A percentile compares a stretch with the other conserved stretches of the same genome.
Conservation (phyloP, 441 rosid species). For the Dalechampia spathulata region DNA sequence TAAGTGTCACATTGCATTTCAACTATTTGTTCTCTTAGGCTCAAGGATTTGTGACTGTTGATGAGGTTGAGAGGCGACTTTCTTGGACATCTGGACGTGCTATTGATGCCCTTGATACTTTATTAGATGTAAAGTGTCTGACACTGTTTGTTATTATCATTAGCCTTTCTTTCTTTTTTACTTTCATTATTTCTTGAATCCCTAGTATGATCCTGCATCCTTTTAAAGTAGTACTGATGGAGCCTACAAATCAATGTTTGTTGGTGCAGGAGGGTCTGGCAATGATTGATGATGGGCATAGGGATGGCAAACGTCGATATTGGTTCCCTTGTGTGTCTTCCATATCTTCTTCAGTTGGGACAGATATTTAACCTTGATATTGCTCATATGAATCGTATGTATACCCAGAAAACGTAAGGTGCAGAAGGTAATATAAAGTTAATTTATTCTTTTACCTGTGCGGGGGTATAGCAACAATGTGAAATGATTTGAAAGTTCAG, state of each 20-base stretch:
- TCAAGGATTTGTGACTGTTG: constrained; percentile 83
- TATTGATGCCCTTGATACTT: constrained; percentile 64
- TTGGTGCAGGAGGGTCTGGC: constrained; percentile 74
- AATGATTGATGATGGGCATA: constrained; percentile 80
- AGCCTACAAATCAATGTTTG: constrained; percentile 17
- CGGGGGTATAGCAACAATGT: background rate
- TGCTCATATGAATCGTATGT: background rate
- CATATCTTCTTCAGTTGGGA: constrained; percentile 38
- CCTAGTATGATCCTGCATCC: background rate
- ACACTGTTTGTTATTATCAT: background rate
- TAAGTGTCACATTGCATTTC: background rate
- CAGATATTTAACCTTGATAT: constrained; percentile 21
- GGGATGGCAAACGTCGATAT: constrained; percentile 64
- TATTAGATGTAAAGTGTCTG: constrained; percentile 49
- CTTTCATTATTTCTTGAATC: background rate
- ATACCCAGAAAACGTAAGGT: background rate
- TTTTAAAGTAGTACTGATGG: background rate
- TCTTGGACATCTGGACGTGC: constrained; percentile 88
- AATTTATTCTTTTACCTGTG: background rate
- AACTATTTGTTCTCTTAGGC: constrained; percentile 31
- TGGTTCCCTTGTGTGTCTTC: constrained; percentile 92
- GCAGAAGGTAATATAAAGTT: background rate
- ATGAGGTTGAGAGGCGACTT: constrained; percentile 62
- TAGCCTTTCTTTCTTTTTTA: background rate
- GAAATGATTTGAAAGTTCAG: background rate